Percentiles rank a stretch among this genome's conserved stretches.
These are phyloP conservation scores for Olyra latifolia DNA, from an alignment of 176 grass and related monocot genomes.

Conservation along the genomic window DNA sequence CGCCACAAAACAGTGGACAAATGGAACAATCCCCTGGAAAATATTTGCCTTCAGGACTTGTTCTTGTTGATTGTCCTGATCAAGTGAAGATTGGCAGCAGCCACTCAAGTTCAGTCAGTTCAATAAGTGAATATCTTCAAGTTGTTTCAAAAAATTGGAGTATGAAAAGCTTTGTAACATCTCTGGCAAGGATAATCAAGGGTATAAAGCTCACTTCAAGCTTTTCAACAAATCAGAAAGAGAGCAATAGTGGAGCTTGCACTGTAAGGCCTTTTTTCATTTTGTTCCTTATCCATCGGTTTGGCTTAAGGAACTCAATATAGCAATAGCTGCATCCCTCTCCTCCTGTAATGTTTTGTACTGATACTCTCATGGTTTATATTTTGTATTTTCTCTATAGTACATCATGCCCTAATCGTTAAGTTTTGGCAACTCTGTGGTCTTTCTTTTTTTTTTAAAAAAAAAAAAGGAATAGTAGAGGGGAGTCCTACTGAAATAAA, in stretches of 20 bases:
- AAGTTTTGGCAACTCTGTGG: neutral
- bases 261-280: slow-evolving; percentile 60
- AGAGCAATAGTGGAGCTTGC: slow-evolving; percentile 71
- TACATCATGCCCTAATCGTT: neutral
- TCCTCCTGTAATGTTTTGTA: too few relatives aligned
- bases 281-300: slow-evolving; percentile 7
- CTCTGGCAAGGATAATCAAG: slow-evolving; percentile 73
- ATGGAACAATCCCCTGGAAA: slow-evolving; percentile 63
- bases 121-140: slow-evolving; percentile 71
- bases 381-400: slow-evolving; percentile 10
- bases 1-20: slow-evolving; percentile 68
- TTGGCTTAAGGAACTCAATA: slow-evolving; percentile 24
- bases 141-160: slow-evolving; percentile 90
- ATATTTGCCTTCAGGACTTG: slow-evolving; percentile 72
- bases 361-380: too few relatives aligned
- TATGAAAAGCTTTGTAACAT: slow-evolving; percentile 64
- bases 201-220: slow-evolving; percentile 73
- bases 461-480: neutral
- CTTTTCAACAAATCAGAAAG: slow-evolving; percentile 79
- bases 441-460: neutral
- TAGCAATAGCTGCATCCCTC: slow-evolving; percentile 24
- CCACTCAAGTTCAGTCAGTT: slow-evolving; percentile 61
- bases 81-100: slow-evolving; percentile 64
- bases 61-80: slow-evolving; percentile 84
- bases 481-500: neutral